Evolutionary conservation across 2,329 filamentous ascomycete genomes (phyloP), one percentile per base, ranked within the genome.

Genomic region (Aspergillus sp.): DNA sequence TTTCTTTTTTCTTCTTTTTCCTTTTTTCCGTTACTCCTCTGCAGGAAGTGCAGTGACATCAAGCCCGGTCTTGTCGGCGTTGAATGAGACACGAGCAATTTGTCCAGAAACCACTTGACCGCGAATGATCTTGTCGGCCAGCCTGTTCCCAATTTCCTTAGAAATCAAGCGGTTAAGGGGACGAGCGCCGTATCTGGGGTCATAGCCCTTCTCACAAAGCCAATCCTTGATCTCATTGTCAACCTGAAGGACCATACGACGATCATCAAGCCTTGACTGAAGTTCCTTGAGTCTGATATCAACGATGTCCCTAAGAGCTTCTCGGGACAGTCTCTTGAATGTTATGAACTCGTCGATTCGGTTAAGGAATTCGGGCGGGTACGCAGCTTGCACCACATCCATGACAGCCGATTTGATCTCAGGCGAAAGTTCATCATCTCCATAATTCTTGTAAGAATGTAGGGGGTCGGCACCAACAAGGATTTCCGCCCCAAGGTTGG

Each of bases 291-390:
- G 75, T 29, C 93, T 82, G 51, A 97, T 96, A 59, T 97, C 89
- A 39, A 96, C 90, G 51, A 97, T 97, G 60, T 95, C 90, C 28
- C 89, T 79, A 44, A 97, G 77, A 11, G 91, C 90, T 12, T 77
- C 73, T 28, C 77, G 78, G 1, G 88, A 88, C 2, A 97, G 78
- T 7, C 91, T 81, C 69, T 90, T 91, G 76, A 97, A 97, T 60
- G 97, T 74, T 64, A 97, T 96, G 71, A 97, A 96, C 48, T 94
- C 91, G 67, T 97, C 91, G 50, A 97, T 89, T 13, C 93, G 82
- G 71, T 98, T 97, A 51, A 97, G 78, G 75, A 97, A 98, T 64
- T 97, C 93, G 3, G 93, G 93, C 5, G 91, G 83, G 62, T 96
- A 85, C 1, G 76, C 69, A 7, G 75, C 67, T 12, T 85, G 76